These are phyloP conservation scores for Penicillium italicum DNA, from an alignment of 2,329 filamentous ascomycete genomes.

Conservation along the genomic window DNA sequence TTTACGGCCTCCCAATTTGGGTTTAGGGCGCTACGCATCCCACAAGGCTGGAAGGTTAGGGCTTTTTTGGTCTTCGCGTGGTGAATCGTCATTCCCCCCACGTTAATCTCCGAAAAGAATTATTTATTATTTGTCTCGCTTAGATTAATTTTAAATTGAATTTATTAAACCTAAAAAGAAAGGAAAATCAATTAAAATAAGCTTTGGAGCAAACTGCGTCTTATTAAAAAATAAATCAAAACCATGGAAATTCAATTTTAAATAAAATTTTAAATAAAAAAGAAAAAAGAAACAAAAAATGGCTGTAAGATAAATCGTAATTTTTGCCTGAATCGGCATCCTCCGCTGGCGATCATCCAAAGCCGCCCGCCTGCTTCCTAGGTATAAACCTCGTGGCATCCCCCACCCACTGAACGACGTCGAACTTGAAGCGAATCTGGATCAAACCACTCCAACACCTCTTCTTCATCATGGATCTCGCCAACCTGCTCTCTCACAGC, in stretches of 20 bases:
- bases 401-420: slow-evolving; percentile 6
- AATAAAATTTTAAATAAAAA: neutral
- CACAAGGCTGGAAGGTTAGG: slow-evolving; percentile 4
- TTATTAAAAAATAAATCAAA: slow-evolving; percentile 7
- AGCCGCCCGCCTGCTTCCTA: slow-evolving; percentile 5
- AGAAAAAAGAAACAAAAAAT: slow-evolving; percentile 2
- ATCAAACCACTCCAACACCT: neutral
- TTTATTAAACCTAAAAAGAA: neutral
- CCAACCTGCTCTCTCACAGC: slow-evolving; percentile 32
- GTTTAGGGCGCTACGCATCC: slow-evolving; percentile 13
- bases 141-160: neutral
- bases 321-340: slow-evolving; percentile 16
- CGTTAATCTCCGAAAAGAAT: slow-evolving; percentile 20
- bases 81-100: slow-evolving; percentile 17
- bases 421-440: slow-evolving; percentile 6
- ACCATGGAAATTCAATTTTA: neutral
- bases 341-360: slow-evolving; percentile 23
- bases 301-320: slow-evolving; percentile 10
- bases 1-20: slow-evolving; percentile 24
- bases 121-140: neutral
- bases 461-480: slow-evolving; percentile 33
- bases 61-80: slow-evolving; percentile 12
- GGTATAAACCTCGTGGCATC: slow-evolving; percentile 25
- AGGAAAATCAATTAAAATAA: slow-evolving; percentile 23
- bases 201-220: slow-evolving; percentile 25